Conservation (phyloP, 768 basidiomycete species). For the Phlebiopsis flavidoalba region DNA sequence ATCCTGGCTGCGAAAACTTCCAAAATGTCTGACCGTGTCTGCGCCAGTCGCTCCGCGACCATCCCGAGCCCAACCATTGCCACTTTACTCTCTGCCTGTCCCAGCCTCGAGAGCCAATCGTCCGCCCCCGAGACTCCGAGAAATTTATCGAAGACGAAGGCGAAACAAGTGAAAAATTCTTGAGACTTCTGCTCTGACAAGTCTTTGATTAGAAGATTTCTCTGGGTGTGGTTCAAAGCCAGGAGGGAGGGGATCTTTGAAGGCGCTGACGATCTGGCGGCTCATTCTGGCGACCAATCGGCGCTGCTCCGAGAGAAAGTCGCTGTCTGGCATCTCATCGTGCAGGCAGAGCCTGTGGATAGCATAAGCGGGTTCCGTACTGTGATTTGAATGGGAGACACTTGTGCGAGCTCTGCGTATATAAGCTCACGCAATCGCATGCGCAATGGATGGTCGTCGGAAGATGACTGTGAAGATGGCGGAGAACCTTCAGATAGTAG, state of each 20-base stretch:
- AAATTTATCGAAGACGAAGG: too few relatives aligned
- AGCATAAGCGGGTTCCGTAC: background rate
- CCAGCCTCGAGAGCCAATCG: background rate
- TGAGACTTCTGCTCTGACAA: background rate
- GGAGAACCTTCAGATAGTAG: background rate
- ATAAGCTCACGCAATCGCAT: background rate
- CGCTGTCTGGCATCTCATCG: background rate
- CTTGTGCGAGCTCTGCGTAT: background rate
- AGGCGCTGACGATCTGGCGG: too few relatives aligned
- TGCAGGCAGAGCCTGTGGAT: background rate
- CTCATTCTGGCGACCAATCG: background rate
- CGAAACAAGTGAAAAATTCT: background rate
- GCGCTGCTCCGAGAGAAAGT: background rate
- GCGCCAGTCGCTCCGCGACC: background rate
- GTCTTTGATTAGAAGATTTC: background rate
- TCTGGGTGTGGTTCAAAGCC: background rate
- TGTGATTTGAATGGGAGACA: background rate
- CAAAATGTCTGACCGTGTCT: background rate
- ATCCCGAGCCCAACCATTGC: background rate
- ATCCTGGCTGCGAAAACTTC: background rate
- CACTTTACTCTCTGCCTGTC: background rate
- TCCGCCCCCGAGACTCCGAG: background rate
- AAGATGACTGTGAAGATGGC: background rate
- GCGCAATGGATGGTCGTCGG: background rate
- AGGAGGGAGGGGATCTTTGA: background rate